Conservation (phyloP, 208 protist species). For the Spongospora subterranea region DNA sequence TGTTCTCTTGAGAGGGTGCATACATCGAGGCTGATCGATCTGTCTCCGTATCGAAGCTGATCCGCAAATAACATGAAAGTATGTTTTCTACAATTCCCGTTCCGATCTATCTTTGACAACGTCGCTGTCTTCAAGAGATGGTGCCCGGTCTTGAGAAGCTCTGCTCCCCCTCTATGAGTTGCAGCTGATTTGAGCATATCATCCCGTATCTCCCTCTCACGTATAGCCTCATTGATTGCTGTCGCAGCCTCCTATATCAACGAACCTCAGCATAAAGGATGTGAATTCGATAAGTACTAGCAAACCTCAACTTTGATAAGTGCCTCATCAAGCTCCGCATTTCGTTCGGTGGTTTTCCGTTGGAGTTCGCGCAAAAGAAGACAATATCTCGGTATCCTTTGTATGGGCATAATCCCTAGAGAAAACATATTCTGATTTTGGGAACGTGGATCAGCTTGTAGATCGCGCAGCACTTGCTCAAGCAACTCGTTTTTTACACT, state of each 20-base stretch:
- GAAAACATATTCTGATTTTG: slow-evolving; percentile 39
- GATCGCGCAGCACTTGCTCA: neutral
- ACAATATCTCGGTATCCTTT: slow-evolving; percentile 61
- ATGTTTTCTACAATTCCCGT: slow-evolving; percentile 9
- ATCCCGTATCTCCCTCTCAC: neutral
- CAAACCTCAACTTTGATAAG: neutral
- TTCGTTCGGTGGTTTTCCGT: slow-evolving; percentile 16
- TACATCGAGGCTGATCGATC: neutral
- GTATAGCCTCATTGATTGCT: slow-evolving; percentile 47
- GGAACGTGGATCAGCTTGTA: neutral
- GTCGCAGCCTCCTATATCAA: neutral
- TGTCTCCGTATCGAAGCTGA: slow-evolving; percentile 27
- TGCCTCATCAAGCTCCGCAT: neutral
- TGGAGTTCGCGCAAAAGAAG: slow-evolving; percentile 56
- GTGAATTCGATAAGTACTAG: too few species aligned
- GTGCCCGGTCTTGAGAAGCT: slow-evolving; percentile 12
- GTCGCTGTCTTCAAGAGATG: neutral
- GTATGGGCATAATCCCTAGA: slow-evolving; percentile 60
- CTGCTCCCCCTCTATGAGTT: neutral
- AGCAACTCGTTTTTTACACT: neutral
- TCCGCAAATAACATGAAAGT: slow-evolving; percentile 53
- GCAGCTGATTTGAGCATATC: slow-evolving; percentile 13
- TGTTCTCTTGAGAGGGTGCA: neutral
- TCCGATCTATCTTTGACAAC: slow-evolving; percentile 39
- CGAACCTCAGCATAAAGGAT: too few species aligned